Evolutionary conservation across 768 basidiomycete species (phyloP).

Genomic region (Rhodotorula toruloides): DNA sequence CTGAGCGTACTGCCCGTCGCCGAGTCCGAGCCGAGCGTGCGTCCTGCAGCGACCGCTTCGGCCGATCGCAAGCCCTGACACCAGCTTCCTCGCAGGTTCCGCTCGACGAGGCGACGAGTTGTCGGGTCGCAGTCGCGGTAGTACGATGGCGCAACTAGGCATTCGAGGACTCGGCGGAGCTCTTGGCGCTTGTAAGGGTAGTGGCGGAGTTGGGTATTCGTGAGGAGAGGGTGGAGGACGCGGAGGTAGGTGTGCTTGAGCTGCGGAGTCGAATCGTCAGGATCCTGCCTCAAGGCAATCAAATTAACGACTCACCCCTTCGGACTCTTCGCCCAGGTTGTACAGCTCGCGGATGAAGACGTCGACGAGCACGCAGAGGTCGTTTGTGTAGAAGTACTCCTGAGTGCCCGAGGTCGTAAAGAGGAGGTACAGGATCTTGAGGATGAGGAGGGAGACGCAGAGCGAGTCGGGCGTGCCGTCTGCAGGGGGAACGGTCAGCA

Average conservation of each 20-base stretch:
- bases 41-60: slow-evolving; percentile 1
- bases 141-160: slow-evolving; percentile 61
- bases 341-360: slow-evolving; percentile 92
- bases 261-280: slow-evolving; percentile 48
- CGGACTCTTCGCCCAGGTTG: slow-evolving; percentile 86
- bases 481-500: slow-evolving; percentile 43
- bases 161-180: slow-evolving; percentile 75
- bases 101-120: slow-evolving; percentile 82
- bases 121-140: slow-evolving; percentile 75
- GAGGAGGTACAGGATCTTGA: slow-evolving; percentile 89
- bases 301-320: slow-evolving; percentile 46
- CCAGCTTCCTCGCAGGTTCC: slow-evolving; percentile 84
- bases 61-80: slow-evolving; percentile 37
- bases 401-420: slow-evolving; percentile 88
- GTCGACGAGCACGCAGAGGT: slow-evolving; percentile 89
- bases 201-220: slow-evolving; percentile 80
- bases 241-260: slow-evolving; percentile 94
- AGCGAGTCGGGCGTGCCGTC: slow-evolving; percentile 82
- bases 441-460: slow-evolving; percentile 86
- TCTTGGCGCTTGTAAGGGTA: slow-evolving; percentile 87
- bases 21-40: slow-evolving; percentile 5
- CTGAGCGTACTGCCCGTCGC: slow-evolving; percentile 33
- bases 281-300: no score
- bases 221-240: slow-evolving; percentile 88
- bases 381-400: slow-evolving; percentile 98